These are phyloP conservation scores for Epichloe elymi DNA, from an alignment of 2,329 filamentous ascomycete species.

Conservation along the genomic window DNA sequence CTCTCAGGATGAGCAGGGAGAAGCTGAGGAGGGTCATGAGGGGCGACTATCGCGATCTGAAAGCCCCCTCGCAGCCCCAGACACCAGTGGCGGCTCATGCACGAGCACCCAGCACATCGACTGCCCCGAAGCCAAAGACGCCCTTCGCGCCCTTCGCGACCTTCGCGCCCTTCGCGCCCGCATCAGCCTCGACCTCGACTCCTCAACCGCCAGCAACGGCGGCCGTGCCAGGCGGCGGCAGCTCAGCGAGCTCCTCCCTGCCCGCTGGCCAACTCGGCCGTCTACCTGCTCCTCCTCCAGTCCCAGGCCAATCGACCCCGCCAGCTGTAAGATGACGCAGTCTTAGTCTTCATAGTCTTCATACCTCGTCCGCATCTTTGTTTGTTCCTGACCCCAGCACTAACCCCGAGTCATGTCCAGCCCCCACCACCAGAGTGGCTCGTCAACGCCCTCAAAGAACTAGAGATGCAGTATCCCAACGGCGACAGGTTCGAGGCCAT, in stretches of 20 bases:
- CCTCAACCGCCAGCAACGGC: constrained; percentile 16
- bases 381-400: background rate
- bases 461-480: constrained; percentile 59
- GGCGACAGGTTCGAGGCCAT: constrained; percentile 70
- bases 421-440: constrained; percentile 85
- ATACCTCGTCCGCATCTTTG: background rate
- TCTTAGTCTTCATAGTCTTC: background rate
- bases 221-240: constrained; percentile 16
- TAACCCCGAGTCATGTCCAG: constrained; percentile 28
- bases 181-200: constrained; percentile 24
- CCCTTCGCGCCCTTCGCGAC: constrained; percentile 14
- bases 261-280: constrained; percentile 49
- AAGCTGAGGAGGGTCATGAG: constrained; percentile 55
- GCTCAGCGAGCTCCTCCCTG: constrained; percentile 21
- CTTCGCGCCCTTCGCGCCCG: constrained; percentile 3
- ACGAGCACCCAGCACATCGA: constrained; percentile 19
- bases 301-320: constrained; percentile 40
- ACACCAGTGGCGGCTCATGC: constrained; percentile 19
- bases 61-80: constrained; percentile 22
- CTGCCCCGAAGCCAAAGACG: constrained; percentile 19
- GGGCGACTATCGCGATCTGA: constrained; percentile 33
- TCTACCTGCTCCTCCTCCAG: constrained; percentile 51
- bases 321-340: constrained; percentile 43
- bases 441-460: constrained; percentile 52
- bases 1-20: constrained; percentile 57